These are phyloP conservation scores for Aquilaria yunnanensis DNA, from an alignment of 345 rosid genomes.

Conservation along the genomic window DNA sequence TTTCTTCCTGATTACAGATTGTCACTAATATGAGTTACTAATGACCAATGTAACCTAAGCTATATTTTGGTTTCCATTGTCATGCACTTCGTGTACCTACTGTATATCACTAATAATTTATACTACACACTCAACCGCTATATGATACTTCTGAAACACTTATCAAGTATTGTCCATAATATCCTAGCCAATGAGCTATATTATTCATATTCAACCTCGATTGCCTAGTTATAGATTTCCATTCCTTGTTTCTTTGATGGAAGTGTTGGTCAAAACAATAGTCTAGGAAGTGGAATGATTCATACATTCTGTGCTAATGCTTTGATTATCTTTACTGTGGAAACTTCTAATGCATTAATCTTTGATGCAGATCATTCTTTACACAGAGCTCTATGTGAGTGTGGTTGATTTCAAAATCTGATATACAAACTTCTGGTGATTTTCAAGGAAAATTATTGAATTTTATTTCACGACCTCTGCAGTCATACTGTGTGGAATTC, in stretches of 20 bases:
- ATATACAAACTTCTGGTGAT: conserved; percentile 4
- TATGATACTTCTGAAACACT: too few relatives aligned
- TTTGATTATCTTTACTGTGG: background rate
- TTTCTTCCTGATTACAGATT: too few relatives aligned
- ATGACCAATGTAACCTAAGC: too few relatives aligned
- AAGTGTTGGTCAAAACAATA: background rate
- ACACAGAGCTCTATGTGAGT: conserved; percentile 82
- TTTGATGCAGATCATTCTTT: conserved; percentile 64
- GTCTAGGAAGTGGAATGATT: background rate
- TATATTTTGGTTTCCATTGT: too few relatives aligned
- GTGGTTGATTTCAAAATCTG: background rate
- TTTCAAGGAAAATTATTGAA: conserved; percentile 8
- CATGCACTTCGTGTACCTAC: too few relatives aligned
- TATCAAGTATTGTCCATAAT: too few relatives aligned
- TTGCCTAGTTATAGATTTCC: too few relatives aligned
- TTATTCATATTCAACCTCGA: too few relatives aligned
- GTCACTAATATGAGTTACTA: too few relatives aligned
- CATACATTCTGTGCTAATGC: background rate
- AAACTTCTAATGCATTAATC: conserved; percentile 18
- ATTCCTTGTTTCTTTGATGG: background rate
- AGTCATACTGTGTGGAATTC: conserved; percentile 91
- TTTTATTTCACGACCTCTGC: conserved; percentile 20
- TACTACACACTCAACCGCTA: too few relatives aligned
- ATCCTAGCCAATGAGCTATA: too few relatives aligned
- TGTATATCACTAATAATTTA: too few relatives aligned